Base-by-base conservation (phyloP, 208 protist genomes). In the Tritrichomonas foetus region DNA sequence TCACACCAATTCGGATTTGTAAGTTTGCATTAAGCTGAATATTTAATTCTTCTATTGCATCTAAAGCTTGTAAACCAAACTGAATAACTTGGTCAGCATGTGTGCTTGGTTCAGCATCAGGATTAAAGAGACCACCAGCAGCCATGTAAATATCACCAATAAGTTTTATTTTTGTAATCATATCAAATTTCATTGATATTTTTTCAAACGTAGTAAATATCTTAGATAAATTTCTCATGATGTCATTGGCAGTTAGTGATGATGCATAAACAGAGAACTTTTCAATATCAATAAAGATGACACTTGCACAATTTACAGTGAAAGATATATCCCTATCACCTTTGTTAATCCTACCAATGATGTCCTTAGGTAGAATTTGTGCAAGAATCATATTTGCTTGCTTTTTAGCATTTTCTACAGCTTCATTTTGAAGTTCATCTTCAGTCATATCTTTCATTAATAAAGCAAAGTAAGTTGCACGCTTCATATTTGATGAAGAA, bases 271-370 rank as follows among this genome's bases (percentile, higher is more conserved):
- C 47, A 11, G 41, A 55, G 47, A 89, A 89, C 27, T 89, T 89
- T 27, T 89, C 47, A 39, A 89, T 89, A 89, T 89, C 47, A 89
- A 89, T 89, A 27, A 89, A 89, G 39, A 89, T 57, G 16, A 89
- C 39, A 39, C 47, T 53, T 39, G 47, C 41, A 0, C 2, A 13
- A 47, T 89, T 25, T 39, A 89, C 78, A 27, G 44, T 44, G 47
- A 89, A 89, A 39, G 41, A 53, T 16, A 89, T 57, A 57, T 89
- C 78, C 57, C 57, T 89, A n/a, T 89, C 47, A 3, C 47, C 47
- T 53, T 36, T 25, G 30, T 89, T 89, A 5, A 89, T 41, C 30
- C 39, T 25, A 9, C 14, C 16, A 39, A 89, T 49, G 20, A 89
- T 89, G 9, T 89, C 78, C 39, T n/a, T 53, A 14, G 78, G 78